Conservation (phyloP, 306 rosid genomes). For the Arachis stenosperma region DNA sequence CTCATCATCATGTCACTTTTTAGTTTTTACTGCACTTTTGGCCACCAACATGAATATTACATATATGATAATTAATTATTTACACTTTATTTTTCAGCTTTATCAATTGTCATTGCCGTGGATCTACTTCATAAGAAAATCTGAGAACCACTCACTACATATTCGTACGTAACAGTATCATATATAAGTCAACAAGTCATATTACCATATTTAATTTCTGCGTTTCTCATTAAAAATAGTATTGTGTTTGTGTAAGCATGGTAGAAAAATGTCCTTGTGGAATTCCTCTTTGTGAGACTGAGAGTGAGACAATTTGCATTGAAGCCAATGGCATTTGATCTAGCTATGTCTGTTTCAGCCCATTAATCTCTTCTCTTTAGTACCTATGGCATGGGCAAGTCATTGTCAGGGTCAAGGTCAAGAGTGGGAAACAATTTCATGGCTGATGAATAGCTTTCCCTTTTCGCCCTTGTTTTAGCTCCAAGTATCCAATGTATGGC, state of each 20-base stretch:
- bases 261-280: background rate
- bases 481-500: background rate
- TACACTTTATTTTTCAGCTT: background rate
- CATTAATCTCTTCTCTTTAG: conserved; percentile 38
- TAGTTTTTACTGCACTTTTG: background rate
- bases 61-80: too few relatives aligned
- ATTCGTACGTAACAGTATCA: background rate
- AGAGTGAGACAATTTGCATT: background rate
- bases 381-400: too few relatives aligned
- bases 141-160: background rate
- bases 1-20: background rate
- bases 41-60: background rate
- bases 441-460: background rate
- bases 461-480: background rate
- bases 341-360: background rate
- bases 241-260: background rate
- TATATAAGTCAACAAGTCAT: background rate
- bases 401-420: conserved; percentile 40
- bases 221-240: background rate
- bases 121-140: background rate
- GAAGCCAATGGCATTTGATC: background rate
- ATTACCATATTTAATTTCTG: background rate
- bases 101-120: background rate
- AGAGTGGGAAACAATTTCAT: conserved; percentile 28
- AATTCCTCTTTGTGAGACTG: background rate